A percentile compares a stretch with the other conserved stretches of the same genome.
phyloP scores from a whole-genome alignment of 306 rosid genomes.

The Cucumis melo region DNA sequence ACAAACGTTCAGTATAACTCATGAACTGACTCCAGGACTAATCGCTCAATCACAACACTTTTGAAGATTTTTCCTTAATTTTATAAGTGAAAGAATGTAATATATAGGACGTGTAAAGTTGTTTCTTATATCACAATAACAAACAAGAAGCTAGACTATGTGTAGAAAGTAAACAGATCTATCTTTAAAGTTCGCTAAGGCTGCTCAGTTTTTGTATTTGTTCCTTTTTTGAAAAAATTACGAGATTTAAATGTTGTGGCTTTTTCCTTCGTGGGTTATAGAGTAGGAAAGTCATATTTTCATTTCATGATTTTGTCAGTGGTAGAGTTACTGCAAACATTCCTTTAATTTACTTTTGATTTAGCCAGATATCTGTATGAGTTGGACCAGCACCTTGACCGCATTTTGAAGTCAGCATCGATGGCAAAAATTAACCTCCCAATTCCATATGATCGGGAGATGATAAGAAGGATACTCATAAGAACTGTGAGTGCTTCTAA shows the following conservation, averaged over 20 bases:
- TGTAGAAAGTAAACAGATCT: not conserved
- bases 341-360: not conserved
- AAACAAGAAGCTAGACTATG: not conserved
- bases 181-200: not conserved
- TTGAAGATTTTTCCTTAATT: not conserved
- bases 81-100: not conserved
- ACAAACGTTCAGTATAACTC: not conserved
- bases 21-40: not conserved
- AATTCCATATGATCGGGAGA: slow-evolving; percentile 43
- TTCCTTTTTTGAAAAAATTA: not conserved
- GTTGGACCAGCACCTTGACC: slow-evolving; percentile 84
- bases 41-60: not conserved
- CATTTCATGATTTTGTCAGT: not conserved
- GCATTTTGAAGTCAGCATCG: slow-evolving; percentile 61
- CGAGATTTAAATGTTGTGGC: not conserved
- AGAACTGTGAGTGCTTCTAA: slow-evolving; percentile 81
- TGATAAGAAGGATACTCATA: slow-evolving; percentile 47
- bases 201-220: not conserved
- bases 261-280: not conserved
- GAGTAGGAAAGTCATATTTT: not conserved
- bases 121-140: not conserved
- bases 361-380: slow-evolving; percentile 46
- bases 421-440: slow-evolving; percentile 55
- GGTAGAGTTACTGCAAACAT: not conserved
- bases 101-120: not conserved